A percentile compares a stretch with the other conserved stretches of the same genome.
Conservation (phyloP, 2,329 filamentous ascomycete species). For the Claviceps cyperi region DNA sequence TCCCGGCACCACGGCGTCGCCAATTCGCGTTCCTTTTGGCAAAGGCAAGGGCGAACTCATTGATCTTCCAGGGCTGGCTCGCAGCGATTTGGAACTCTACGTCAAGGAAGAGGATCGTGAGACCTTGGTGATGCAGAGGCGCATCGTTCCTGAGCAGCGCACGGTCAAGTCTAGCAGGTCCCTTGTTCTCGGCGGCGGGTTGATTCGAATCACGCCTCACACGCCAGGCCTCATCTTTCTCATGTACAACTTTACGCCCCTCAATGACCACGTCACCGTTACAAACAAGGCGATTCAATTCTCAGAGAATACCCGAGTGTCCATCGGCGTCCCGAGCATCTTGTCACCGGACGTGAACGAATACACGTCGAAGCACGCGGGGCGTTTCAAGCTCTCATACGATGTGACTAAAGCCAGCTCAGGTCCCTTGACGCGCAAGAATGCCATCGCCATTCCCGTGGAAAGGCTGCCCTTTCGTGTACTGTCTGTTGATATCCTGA, state of each 20-base stretch:
- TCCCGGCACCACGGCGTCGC: slow-evolving; percentile 87
- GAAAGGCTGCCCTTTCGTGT: slow-evolving; percentile 67
- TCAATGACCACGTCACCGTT: slow-evolving; percentile 60
- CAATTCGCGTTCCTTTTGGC: slow-evolving; percentile 84
- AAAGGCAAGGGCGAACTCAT: slow-evolving; percentile 78
- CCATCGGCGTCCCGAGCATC: slow-evolving; percentile 47
- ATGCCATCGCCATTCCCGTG: slow-evolving; percentile 47
- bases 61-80: slow-evolving; percentile 74
- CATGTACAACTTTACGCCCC: slow-evolving; percentile 73
- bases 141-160: slow-evolving; percentile 58
- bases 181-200: slow-evolving; percentile 61
- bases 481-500: slow-evolving; percentile 66
- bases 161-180: slow-evolving; percentile 64
- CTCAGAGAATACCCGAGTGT: slow-evolving; percentile 47
- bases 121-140: slow-evolving; percentile 63
- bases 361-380: slow-evolving; percentile 49
- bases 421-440: slow-evolving; percentile 53
- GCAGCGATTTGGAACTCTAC: slow-evolving; percentile 56
- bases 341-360: slow-evolving; percentile 40
- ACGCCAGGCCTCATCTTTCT: slow-evolving; percentile 49
- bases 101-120: slow-evolving; percentile 51
- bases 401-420: slow-evolving; percentile 73
- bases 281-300: slow-evolving; percentile 68
- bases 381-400: slow-evolving; percentile 58
- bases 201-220: slow-evolving; percentile 74